phyloP scores from a whole-genome alignment of 805 yeast species.

The Kodamaea hsintzibuensis region DNA sequence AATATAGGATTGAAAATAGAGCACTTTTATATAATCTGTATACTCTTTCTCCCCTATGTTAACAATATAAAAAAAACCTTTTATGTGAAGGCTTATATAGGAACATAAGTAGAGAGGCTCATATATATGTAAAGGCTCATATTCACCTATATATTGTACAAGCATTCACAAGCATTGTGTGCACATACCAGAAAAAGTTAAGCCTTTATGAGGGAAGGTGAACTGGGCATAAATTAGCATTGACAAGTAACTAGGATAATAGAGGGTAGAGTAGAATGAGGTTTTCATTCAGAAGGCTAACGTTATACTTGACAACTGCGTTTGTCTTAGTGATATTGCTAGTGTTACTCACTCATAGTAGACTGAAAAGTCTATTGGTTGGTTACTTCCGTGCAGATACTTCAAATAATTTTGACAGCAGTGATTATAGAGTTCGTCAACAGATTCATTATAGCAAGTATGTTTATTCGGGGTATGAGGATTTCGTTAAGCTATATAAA shows the following conservation, averaged over 20 bases:
- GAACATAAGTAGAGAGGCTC: too few species aligned
- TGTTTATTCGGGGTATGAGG: constrained; percentile 19
- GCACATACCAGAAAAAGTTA: background rate
- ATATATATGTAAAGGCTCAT: too few species aligned
- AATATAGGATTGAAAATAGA: too few species aligned
- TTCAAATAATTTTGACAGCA: constrained; percentile 1
- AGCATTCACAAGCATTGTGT: background rate
- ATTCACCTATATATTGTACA: too few species aligned
- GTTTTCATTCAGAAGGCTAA: constrained; percentile 3
- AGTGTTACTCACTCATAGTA: background rate
- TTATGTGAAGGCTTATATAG: too few species aligned
- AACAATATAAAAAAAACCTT: too few species aligned
- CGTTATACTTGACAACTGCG: background rate
- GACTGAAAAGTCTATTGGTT: background rate
- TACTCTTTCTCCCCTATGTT: too few species aligned
- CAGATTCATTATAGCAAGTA: constrained; percentile 27
- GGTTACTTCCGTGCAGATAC: background rate
- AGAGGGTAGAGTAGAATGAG: background rate
- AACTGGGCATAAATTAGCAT: background rate
- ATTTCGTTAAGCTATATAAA: constrained; percentile 14
- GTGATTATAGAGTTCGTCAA: background rate
- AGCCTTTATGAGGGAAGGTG: background rate
- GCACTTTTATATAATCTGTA: too few species aligned
- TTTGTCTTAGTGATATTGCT: constrained; percentile 2
- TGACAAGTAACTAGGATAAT: background rate